Evolutionary conservation across 305 asterid genomes (phyloP).

Genomic region (Fraxinus velutina): DNA sequence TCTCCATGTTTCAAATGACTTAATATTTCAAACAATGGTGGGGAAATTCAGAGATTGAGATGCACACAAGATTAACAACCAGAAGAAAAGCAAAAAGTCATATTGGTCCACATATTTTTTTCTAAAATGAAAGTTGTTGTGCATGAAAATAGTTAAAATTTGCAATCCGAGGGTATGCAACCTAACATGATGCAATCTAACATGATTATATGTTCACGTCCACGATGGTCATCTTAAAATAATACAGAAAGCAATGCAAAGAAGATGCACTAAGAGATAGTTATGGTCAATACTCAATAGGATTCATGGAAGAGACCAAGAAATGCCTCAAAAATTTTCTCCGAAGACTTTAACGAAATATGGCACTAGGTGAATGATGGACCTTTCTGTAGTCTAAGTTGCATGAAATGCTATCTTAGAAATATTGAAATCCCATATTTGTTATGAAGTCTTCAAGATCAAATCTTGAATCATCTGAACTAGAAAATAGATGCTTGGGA

Average conservation of each 20-base stretch:
- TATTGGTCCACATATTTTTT: conserved; percentile 26
- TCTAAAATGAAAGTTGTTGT: no score
- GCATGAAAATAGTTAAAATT: no score
- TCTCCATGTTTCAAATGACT: no score
- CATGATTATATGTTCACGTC: no score
- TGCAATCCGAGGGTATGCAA: no score
- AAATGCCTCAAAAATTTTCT: no score
- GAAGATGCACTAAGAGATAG: no score
- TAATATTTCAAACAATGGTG: no score
- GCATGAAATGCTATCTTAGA: neutral
- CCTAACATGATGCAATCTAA: no score
- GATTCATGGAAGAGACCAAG: no score
- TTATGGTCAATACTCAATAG: conserved; percentile 21
- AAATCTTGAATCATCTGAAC: neutral
- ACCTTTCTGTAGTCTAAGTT: neutral
- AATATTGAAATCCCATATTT: neutral
- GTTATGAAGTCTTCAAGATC: neutral
- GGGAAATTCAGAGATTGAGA: neutral
- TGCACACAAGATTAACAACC: neutral
- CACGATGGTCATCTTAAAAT: no score
- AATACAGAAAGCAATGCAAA: no score
- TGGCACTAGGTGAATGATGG: conserved; percentile 4
- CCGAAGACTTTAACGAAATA: conserved; percentile 10
- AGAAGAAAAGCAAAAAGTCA: conserved; percentile 29
- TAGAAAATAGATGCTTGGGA: neutral